Evolutionary conservation across 768 basidiomycete species (phyloP).

Genomic region (Mycena epipterygia): DNA sequence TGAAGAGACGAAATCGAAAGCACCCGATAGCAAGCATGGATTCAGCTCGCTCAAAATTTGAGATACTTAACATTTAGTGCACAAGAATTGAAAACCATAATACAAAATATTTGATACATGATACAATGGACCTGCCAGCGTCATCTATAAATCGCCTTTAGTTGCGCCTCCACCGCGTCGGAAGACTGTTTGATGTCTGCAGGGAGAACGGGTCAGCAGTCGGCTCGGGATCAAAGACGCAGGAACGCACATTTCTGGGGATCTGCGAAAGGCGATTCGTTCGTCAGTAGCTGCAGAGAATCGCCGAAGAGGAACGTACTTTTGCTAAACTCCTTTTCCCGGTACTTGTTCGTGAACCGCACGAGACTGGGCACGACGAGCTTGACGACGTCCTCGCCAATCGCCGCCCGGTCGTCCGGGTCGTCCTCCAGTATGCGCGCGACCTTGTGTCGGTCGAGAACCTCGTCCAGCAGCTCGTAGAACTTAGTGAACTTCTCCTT

Average conservation of each 20-base stretch:
- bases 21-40: too few species aligned
- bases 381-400: conserved; percentile 83
- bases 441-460: conserved; percentile 80
- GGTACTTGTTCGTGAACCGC: conserved; percentile 80
- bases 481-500: conserved; percentile 90
- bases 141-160: conserved; percentile 71
- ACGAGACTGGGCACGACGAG: conserved; percentile 82
- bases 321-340: conserved; percentile 88
- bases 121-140: neutral
- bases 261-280: conserved; percentile 55
- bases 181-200: conserved; percentile 84
- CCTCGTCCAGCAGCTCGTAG: conserved; percentile 85
- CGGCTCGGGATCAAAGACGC: neutral
- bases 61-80: too few species aligned
- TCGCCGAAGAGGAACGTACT: conserved; percentile 59
- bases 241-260: conserved; percentile 77
- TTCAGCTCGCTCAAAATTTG: too few species aligned
- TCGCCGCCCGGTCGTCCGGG: conserved; percentile 64
- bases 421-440: conserved; percentile 82
- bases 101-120: neutral
- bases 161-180: conserved; percentile 80
- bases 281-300: neutral
- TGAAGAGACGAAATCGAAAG: too few species aligned
- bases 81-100: too few species aligned
- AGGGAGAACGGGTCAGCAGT: conserved; percentile 31